Percentiles rank a stretch among this genome's conserved stretches.
These are phyloP conservation scores for Apiospora phragmitis DNA, from an alignment of 2,329 filamentous ascomycete species.

Conservation along the genomic window DNA sequence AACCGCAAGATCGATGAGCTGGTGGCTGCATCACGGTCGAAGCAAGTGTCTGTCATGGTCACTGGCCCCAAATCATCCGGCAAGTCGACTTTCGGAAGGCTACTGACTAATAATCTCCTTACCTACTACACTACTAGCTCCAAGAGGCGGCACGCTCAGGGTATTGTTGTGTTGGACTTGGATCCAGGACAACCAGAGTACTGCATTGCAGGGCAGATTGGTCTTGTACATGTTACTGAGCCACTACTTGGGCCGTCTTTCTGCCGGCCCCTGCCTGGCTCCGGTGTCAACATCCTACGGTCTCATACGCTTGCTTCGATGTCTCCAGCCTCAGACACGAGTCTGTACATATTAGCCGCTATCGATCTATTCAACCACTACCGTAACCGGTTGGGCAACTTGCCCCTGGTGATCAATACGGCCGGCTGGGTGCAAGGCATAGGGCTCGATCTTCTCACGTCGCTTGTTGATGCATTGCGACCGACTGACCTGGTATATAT, in stretches of 20 bases:
- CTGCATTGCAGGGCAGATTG: conserved; percentile 67
- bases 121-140: conserved; percentile 39
- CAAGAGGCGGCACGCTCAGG: conserved; percentile 24
- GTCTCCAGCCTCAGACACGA: conserved; percentile 65
- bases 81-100: conserved; percentile 72
- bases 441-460: conserved; percentile 63
- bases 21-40: conserved; percentile 35
- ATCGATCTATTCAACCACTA: conserved; percentile 64
- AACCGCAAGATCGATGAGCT: conserved; percentile 57
- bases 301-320: conserved; percentile 67
- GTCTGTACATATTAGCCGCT: conserved; percentile 65
- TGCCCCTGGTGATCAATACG: conserved; percentile 70
- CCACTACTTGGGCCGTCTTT: conserved; percentile 69
- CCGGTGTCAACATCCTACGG: conserved; percentile 47
- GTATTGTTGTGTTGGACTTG: conserved; percentile 67
- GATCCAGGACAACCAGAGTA: conserved; percentile 80
- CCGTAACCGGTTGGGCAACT: conserved; percentile 42
- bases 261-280: conserved; percentile 50
- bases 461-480: conserved; percentile 53
- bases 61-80: conserved; percentile 72
- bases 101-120: conserved; percentile 68
- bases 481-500: conserved; percentile 69
- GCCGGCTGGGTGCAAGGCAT: conserved; percentile 74
- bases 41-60: conserved; percentile 51
- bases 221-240: conserved; percentile 60